Base-by-base conservation (phyloP, 139 green algal genomes). In the Gonium pectorale region DNA sequence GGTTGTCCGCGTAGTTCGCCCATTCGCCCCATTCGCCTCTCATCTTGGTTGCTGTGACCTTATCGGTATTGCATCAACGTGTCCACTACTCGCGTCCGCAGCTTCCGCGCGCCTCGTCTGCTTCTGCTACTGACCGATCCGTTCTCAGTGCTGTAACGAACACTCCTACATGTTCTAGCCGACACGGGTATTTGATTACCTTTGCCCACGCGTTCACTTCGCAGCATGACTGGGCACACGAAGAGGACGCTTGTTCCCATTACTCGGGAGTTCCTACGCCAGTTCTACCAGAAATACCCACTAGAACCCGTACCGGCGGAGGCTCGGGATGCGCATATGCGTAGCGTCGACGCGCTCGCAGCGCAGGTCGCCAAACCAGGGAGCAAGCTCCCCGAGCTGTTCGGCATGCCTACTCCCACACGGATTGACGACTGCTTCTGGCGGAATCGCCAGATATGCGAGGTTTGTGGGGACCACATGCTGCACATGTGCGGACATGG, bases 361-460 rank as follows among this genome's bases (percentile, higher is more conserved):
- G 35, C 5, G 0, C 15, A 2, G 1, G 67, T 81, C 5, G 63
- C 59, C 66, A 82, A 86, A 51, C 60, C 79, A 5, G 67, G 59
- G 1, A 69, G 49, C 49, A 62, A 72, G 46, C 46, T 79, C 13
- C 46, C 41, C 0, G 62, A 74, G 26, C 41, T 49, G 22, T 64
- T 74, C 40, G 44, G 62, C 24, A 63, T 73, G 41, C 27, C 66
- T 3, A 74, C 79, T 2, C 79, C 79, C 15, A 85, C 46, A 24
- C 69, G 81, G 2, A 84, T 87, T 29, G 81, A 87, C 29, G 81
- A 87, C 67, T 87, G 81, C 67, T 87, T 87, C 29, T 87, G 81
- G 81, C 52, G 68, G 2, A 87, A 87, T n/a, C 67, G 81, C 3
- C 72, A 77, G 71, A 87, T 82, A 33, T 87, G 81, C 81, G 81